phyloP scores from a whole-genome alignment of 805 yeast species.

The Candida golubevii region DNA sequence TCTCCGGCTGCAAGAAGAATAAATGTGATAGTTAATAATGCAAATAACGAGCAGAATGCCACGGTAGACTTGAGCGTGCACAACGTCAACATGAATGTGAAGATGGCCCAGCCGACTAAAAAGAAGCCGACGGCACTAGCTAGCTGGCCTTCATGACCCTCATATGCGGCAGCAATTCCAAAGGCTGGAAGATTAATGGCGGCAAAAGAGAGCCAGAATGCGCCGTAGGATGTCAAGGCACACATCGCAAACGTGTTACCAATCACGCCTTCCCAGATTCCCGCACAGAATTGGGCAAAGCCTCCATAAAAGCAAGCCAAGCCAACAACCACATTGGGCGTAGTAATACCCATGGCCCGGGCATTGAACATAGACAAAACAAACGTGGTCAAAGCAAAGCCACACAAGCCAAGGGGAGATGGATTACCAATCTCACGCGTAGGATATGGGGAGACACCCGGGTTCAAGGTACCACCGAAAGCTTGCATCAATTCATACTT shows the following conservation, averaged over 20 bases:
- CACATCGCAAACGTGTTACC: constrained; percentile 19
- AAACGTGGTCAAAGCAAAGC: constrained; percentile 19
- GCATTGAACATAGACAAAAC: constrained; percentile 19
- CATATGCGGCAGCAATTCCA: constrained; percentile 50
- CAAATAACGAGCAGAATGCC: constrained; percentile 32
- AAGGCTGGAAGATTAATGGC: constrained; percentile 57
- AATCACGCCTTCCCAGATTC: constrained; percentile 18
- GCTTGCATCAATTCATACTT: constrained; percentile 35
- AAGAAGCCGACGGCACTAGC: constrained; percentile 33
- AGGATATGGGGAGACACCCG: constrained; percentile 37
- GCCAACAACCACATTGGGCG: constrained; percentile 15
- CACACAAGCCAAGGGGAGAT: constrained; percentile 20
- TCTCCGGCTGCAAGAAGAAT: constrained; percentile 34
- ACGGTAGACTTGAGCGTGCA: constrained; percentile 37
- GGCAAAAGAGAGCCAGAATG: constrained; percentile 65
- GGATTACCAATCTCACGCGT: constrained; percentile 46
- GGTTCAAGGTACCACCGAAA: constrained; percentile 34
- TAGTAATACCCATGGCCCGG: constrained; percentile 18
- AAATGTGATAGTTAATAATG: constrained; percentile 30
- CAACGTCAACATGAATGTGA: constrained; percentile 34
- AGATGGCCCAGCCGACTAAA: constrained; percentile 38
- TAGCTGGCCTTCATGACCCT: constrained; percentile 23
- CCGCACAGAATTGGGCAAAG: constrained; percentile 17
- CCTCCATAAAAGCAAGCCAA: constrained; percentile 20
- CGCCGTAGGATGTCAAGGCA: constrained; percentile 39